These are phyloP conservation scores for Zelonia costaricensis DNA, from an alignment of 208 protist genomes.

Conservation along the genomic window DNA sequence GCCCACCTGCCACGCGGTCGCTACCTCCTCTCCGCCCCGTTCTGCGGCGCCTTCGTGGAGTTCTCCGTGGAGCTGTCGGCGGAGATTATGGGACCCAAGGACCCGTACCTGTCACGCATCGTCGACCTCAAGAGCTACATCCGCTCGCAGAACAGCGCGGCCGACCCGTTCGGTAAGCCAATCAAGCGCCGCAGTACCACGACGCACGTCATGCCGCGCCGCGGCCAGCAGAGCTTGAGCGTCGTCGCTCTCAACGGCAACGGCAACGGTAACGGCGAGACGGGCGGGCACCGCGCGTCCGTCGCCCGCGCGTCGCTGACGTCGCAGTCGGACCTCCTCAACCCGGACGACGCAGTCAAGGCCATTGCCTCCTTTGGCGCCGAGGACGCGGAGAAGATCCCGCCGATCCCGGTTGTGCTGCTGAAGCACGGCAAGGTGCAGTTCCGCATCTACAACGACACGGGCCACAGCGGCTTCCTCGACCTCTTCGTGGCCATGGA, in stretches of 20 bases:
- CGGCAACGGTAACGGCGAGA: background rate
- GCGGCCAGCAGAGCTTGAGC: conserved; percentile 1
- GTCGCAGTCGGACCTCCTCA: background rate
- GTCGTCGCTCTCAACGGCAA: background rate
- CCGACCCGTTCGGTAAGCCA: conserved; percentile 25
- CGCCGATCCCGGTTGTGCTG: conserved; percentile 32
- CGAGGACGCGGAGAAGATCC: conserved; percentile 29
- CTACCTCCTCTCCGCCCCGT: conserved; percentile 67
- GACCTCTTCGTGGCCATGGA: conserved; percentile 77
- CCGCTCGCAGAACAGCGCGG: conserved; percentile 29
- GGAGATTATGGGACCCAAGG: conserved; percentile 38
- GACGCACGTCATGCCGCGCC: background rate
- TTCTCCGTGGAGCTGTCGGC: conserved; percentile 54
- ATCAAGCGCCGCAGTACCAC: conserved; percentile 27
- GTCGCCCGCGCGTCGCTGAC: background rate
- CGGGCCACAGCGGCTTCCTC: conserved; percentile 59
- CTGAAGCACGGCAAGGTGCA: conserved; percentile 79
- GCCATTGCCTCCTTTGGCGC: conserved; percentile 25
- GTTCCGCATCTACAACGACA: conserved; percentile 76
- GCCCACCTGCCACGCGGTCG: conserved; percentile 52
- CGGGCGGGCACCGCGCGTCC: background rate
- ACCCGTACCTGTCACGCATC: conserved; percentile 34
- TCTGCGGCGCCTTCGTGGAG: conserved; percentile 59
- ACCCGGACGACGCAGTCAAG: background rate
- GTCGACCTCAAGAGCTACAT: conserved; percentile 41